Evolutionary conservation across 2,329 filamentous ascomycete species (phyloP).

Genomic region (Aspergillus hiratsukae): DNA sequence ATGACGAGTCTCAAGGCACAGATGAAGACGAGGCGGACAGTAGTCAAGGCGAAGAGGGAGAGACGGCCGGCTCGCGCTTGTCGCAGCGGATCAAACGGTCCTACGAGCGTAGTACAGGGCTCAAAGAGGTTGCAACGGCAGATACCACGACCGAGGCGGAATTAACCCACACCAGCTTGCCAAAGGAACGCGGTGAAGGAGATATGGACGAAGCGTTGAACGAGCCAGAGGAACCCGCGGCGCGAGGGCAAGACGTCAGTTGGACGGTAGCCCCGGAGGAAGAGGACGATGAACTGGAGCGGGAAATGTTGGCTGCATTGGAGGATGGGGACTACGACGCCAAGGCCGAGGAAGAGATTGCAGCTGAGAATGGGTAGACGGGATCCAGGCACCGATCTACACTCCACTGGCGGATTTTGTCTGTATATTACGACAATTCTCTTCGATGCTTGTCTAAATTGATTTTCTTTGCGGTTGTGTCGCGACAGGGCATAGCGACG

Average conservation of each 20-base stretch:
- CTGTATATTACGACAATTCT: slow-evolving; percentile 1
- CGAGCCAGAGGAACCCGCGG: slow-evolving; percentile 24
- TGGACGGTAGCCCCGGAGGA: slow-evolving; percentile 30
- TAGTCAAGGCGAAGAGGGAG: slow-evolving; percentile 29
- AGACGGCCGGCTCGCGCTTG: slow-evolving; percentile 34
- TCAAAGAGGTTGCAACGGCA: slow-evolving; percentile 34
- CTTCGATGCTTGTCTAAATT: slow-evolving; percentile 9
- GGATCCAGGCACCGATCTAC: background rate
- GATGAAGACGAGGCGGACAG: slow-evolving; percentile 32
- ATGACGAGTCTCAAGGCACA: slow-evolving; percentile 20
- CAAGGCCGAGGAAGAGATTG: slow-evolving; percentile 31
- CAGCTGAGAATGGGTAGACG: slow-evolving; percentile 28
- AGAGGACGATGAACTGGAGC: slow-evolving; percentile 46
- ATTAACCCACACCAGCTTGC: background rate
- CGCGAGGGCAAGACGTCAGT: slow-evolving; percentile 24
- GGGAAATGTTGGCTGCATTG: slow-evolving; percentile 58
- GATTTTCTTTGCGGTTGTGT: slow-evolving; percentile 17
- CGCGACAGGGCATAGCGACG: slow-evolving; percentile 30
- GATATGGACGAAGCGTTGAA: slow-evolving; percentile 24
- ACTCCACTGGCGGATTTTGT: background rate
- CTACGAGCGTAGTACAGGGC: slow-evolving; percentile 37
- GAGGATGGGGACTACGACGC: slow-evolving; percentile 41
- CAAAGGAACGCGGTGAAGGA: slow-evolving; percentile 20
- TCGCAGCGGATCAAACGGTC: slow-evolving; percentile 40
- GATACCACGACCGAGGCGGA: slow-evolving; percentile 12